phyloP scores from a whole-genome alignment of 106 monocot genomes.

The Iris macrosiphon region DNA sequence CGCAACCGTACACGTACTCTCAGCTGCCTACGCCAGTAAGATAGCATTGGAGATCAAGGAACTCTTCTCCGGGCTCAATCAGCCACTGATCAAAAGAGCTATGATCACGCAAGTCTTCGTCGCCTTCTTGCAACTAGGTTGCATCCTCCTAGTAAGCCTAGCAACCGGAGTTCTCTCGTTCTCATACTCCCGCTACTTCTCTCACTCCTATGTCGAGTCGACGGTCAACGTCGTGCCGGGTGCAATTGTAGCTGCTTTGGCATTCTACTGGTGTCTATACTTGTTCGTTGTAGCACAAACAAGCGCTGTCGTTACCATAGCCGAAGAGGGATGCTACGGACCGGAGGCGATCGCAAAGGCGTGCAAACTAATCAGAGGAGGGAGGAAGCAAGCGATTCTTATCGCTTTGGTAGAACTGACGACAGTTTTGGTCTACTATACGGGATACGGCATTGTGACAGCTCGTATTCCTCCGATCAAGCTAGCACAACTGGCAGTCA shows the following conservation, averaged over 20 bases:
- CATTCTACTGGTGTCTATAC: neutral
- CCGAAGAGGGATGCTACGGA: slow-evolving; percentile 7
- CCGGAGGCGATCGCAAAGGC: slow-evolving; percentile 10
- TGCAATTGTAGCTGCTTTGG: neutral
- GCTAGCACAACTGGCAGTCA: neutral
- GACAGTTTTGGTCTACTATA: neutral
- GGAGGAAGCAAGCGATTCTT: slow-evolving; percentile 5
- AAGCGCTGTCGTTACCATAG: slow-evolving; percentile 6
- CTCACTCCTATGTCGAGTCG: neutral
- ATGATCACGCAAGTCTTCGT: neutral
- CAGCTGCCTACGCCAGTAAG: neutral
- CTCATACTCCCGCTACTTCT: neutral
- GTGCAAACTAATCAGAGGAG: slow-evolving; percentile 7
- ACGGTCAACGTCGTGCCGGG: too few relatives aligned
- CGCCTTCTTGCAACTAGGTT: neutral
- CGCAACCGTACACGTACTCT: neutral
- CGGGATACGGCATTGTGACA: neutral
- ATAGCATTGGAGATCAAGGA: neutral
- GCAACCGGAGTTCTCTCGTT: too few relatives aligned
- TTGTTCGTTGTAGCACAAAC: neutral
- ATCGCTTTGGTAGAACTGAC: neutral
- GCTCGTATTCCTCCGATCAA: neutral
- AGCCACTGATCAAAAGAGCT: neutral
- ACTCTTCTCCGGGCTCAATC: too few relatives aligned
- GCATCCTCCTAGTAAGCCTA: neutral